Base-by-base conservation (phyloP, 2,329 filamentous ascomycete genomes). In the Paracamarosporium sp. region DNA sequence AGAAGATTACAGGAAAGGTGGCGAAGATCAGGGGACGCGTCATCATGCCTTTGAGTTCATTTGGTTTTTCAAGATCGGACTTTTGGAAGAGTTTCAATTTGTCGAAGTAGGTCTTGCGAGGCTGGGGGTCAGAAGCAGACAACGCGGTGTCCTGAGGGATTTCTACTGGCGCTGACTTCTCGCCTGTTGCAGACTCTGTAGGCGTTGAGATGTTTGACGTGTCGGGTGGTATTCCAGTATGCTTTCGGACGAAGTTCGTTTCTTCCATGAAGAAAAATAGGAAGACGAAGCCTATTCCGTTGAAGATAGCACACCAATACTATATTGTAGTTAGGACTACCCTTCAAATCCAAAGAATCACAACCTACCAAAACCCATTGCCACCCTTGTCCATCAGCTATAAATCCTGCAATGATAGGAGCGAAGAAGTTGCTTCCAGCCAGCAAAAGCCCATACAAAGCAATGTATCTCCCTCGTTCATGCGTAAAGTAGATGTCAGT, bases 221-320 rank as follows among this genome's bases (percentile, higher is more conserved):
- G 7, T 40, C 25, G 17, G 38, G 30, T 20, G 40, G 31, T 17
- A 50, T 46, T 13, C 52, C 44, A 15, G 2, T 44, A 45, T 48
- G 56, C 22, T 12, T 60, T 40, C 50, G 48, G 73, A 52, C 63
- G 59, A 81, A 86, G 66, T 85, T 87, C 5, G 85, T 86, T 69
- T 88, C 86, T 69, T 88, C 86, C 78, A 86, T 81, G 68, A 83
- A 81, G 64, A 88, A 83, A 73, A 86, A 86, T 1, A 83, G 71
- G 60, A 85, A 78, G 17, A 87, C 64, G 35, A 83, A 81, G 9
- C 74, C 77, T 1, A 81, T 70, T 0, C 73, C 83, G 3, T 75
- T 70, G 61, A 87, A 79, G 27, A 88, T 86, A 4, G 85, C 82
- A 31, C 81, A 81, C 77, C 83, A 86, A 63, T 82, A 80, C 55